Evolutionary conservation across 148 eudicot species (phyloP).

Genomic region (Drosera capensis): DNA sequence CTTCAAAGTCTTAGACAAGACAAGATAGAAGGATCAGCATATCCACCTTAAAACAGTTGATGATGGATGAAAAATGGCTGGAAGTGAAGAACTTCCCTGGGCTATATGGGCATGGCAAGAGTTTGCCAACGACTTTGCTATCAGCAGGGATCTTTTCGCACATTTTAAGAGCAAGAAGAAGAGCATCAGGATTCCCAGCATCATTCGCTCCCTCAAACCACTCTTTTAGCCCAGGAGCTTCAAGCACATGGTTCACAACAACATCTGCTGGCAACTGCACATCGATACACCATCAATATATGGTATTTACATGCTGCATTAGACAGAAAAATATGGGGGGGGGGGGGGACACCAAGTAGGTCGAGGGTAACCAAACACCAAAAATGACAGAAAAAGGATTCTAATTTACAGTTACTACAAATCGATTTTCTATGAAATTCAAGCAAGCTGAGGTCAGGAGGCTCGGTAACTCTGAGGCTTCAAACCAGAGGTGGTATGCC

Average conservation of each 20-base stretch:
- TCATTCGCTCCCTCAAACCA: slow-evolving; percentile 73
- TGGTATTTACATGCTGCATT: no score
- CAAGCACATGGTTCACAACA: slow-evolving; percentile 43
- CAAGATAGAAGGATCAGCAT: not conserved
- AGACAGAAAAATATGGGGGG: no score
- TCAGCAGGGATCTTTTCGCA: slow-evolving; percentile 47
- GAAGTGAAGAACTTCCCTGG: slow-evolving; percentile 39
- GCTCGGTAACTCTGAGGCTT: no score
- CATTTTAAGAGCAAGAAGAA: slow-evolving; percentile 64
- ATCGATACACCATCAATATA: not conserved
- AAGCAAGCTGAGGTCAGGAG: no score
- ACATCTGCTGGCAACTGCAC: slow-evolving; percentile 69
- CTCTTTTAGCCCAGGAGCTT: slow-evolving; percentile 60
- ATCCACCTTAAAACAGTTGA: slow-evolving; percentile 67
- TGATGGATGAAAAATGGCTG: slow-evolving; percentile 44
- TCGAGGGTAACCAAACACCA: no score
- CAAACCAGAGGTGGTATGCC: no score
- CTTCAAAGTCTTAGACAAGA: not conserved
- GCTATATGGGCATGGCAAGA: slow-evolving; percentile 68
- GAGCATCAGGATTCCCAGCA: slow-evolving; percentile 86
- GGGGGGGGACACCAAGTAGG: no score
- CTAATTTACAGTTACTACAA: no score
- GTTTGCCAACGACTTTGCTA: slow-evolving; percentile 32
- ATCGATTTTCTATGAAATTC: no score
- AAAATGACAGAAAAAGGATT: no score